These are phyloP conservation scores for Posidonia australis DNA, from an alignment of 106 monocot species.

Conservation along the genomic window DNA sequence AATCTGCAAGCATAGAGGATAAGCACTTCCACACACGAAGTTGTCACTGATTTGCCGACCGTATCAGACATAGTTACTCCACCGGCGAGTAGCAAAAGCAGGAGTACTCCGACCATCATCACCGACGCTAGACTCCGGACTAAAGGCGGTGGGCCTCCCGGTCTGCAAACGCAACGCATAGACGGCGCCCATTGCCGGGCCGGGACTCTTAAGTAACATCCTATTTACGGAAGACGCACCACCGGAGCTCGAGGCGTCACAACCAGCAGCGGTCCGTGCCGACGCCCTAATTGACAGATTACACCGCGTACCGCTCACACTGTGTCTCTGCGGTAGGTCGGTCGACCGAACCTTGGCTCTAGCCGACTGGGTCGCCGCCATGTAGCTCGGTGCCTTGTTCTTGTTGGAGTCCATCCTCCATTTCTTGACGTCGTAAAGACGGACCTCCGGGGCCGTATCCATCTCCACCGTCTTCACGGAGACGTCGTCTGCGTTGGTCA, in stretches of 20 bases:
- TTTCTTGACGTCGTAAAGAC: neutral
- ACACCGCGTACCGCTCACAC: neutral
- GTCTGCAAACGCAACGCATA: neutral
- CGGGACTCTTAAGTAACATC: slow-evolving; percentile 5
- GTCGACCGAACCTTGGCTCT: slow-evolving; percentile 33
- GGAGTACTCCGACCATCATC: slow-evolving; percentile 13
- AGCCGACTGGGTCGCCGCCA: slow-evolving; percentile 60
- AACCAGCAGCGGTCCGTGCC: neutral
- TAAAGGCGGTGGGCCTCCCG: slow-evolving; percentile 1
- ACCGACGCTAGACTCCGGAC: slow-evolving; percentile 15
- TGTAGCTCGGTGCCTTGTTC: slow-evolving; percentile 41
- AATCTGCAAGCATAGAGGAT: no score
- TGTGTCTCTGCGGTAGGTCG: neutral
- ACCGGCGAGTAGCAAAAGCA: slow-evolving; percentile 7
- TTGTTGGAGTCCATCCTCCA: neutral
- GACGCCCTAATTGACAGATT: slow-evolving; percentile 3
- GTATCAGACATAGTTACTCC: slow-evolving; percentile 10
- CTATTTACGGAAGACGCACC: slow-evolving; percentile 3
- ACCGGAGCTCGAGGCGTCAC: slow-evolving; percentile 44
- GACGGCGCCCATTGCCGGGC: no score
- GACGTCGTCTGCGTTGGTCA: slow-evolving; percentile 12
- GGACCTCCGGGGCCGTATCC: slow-evolving; percentile 11
- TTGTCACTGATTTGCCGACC: no score
- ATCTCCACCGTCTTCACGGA: slow-evolving; percentile 61
- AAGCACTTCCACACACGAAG: no score